Evolutionary conservation across 1,284 basidiomycete species (phyloP).

Genomic region (Apiotrichum laibachii): DNA sequence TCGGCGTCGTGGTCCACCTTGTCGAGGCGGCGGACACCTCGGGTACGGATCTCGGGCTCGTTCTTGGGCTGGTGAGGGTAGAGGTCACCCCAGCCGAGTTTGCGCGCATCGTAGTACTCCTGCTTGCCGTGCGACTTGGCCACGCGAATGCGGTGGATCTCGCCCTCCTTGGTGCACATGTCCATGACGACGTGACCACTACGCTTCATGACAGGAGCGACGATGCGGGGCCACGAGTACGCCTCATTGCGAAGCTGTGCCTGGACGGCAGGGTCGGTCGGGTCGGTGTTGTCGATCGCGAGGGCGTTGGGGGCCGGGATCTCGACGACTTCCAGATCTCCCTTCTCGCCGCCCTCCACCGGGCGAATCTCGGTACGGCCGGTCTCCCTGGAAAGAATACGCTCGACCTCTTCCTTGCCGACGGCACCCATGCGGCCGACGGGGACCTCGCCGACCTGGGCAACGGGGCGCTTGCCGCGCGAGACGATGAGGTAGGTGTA

Average conservation of each 20-base stretch:
- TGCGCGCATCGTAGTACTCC: slow-evolving; percentile 90
- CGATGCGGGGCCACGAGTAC: slow-evolving; percentile 82
- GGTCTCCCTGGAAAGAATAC: slow-evolving; percentile 25
- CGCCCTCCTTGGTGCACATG: slow-evolving; percentile 77
- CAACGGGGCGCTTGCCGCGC: slow-evolving; percentile 65
- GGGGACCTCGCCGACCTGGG: neutral
- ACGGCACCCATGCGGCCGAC: slow-evolving; percentile 37
- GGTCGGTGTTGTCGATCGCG: slow-evolving; percentile 1
- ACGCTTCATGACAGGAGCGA: slow-evolving; percentile 85
- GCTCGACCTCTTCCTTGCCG: slow-evolving; percentile 34
- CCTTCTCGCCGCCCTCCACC: slow-evolving; percentile 39
- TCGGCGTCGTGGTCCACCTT: slow-evolving; percentile 21
- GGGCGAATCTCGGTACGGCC: slow-evolving; percentile 31
- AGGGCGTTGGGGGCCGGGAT: neutral
- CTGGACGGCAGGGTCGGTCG: slow-evolving; percentile 7
- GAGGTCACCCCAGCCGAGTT: slow-evolving; percentile 87
- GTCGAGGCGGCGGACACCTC: slow-evolving; percentile 41
- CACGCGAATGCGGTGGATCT: slow-evolving; percentile 83
- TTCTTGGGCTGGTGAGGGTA: slow-evolving; percentile 86
- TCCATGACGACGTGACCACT: slow-evolving; percentile 93
- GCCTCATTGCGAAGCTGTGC: slow-evolving; percentile 51
- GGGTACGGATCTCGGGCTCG: slow-evolving; percentile 60
- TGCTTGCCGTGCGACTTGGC: slow-evolving; percentile 92
- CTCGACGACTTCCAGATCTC: slow-evolving; percentile 26
- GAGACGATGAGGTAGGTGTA: slow-evolving; percentile 91